These are phyloP conservation scores for Gentiana dahurica DNA, from an alignment of 257 asterid genomes.

Conservation along the genomic window DNA sequence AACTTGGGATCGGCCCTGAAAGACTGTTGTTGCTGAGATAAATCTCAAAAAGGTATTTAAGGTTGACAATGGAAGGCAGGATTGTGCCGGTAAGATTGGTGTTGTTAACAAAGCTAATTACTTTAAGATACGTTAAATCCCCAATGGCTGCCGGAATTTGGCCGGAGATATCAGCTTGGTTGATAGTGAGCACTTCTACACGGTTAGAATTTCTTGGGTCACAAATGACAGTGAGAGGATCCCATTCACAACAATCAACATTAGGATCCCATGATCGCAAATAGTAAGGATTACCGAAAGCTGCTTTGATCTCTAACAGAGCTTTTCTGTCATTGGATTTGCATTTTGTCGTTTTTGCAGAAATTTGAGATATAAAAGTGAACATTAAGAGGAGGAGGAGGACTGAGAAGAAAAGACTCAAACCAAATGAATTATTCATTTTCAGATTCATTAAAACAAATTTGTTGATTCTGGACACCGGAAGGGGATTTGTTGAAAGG, in stretches of 20 bases:
- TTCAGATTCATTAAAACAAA: background rate
- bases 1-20: constrained; percentile 30
- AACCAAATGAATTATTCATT: constrained; percentile 7
- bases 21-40: constrained; percentile 10
- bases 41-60: no score
- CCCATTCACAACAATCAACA: constrained; percentile 50
- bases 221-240: constrained; percentile 16
- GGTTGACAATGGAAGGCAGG: no score
- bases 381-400: constrained; percentile 11
- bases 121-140: constrained; percentile 23
- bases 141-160: constrained; percentile 29
- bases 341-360: constrained; percentile 19
- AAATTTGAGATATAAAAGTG: background rate
- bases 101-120: background rate
- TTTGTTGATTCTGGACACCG: no score
- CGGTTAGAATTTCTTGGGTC: constrained; percentile 35
- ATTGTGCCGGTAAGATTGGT: no score
- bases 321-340: constrained; percentile 46
- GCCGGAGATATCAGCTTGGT: constrained; percentile 24
- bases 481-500: no score
- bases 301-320: constrained; percentile 41
- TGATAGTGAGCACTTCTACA: constrained; percentile 18
- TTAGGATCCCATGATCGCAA: constrained; percentile 47
- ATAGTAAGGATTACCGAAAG: constrained; percentile 30
- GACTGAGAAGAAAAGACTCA: constrained; percentile 5